Conservation (phyloP, 163 green algal species). For the Volvox carteri region DNA sequence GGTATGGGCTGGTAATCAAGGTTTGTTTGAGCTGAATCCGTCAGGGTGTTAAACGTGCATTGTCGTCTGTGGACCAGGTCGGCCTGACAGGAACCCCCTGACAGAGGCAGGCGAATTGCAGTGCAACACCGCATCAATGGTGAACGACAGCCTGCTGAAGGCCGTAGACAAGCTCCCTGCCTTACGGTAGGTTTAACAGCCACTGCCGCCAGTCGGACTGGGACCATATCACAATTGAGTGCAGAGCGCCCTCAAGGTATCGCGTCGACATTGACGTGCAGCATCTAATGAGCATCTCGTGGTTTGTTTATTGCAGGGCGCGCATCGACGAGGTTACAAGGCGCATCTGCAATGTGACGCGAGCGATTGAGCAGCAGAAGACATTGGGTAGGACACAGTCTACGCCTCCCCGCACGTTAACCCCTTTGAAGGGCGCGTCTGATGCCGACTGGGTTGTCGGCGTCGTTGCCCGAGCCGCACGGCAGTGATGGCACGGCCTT, state of each 20-base stretch:
- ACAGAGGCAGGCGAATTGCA: neutral
- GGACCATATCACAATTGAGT: no score
- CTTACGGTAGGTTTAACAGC: constrained; percentile 3
- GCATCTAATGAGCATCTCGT: no score
- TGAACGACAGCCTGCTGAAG: neutral
- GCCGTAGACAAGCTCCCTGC: constrained; percentile 39
- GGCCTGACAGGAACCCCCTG: neutral
- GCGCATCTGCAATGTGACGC: constrained; percentile 42
- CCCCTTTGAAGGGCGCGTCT: neutral
- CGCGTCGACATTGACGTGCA: no score
- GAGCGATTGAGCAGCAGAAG: constrained; percentile 32
- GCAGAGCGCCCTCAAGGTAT: no score
- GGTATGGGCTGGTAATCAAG: neutral
- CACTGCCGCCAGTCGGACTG: no score
- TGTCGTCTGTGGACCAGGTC: neutral
- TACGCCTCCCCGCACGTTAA: constrained; percentile 10
- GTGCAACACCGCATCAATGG: neutral
- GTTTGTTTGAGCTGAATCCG: no score
- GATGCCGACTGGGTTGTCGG: neutral
- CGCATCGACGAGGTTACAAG: constrained; percentile 42
- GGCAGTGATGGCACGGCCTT: neutral
- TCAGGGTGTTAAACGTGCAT: no score
- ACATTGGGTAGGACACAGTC: neutral
- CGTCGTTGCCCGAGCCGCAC: constrained; percentile 1
- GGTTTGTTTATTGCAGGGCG: constrained; percentile 24